A percentile compares a stretch with the other conserved stretches of the same genome.
These are phyloP conservation scores for Musa acuminata DNA, from an alignment of 176 grass and related monocot genomes.

Conservation along the genomic window DNA sequence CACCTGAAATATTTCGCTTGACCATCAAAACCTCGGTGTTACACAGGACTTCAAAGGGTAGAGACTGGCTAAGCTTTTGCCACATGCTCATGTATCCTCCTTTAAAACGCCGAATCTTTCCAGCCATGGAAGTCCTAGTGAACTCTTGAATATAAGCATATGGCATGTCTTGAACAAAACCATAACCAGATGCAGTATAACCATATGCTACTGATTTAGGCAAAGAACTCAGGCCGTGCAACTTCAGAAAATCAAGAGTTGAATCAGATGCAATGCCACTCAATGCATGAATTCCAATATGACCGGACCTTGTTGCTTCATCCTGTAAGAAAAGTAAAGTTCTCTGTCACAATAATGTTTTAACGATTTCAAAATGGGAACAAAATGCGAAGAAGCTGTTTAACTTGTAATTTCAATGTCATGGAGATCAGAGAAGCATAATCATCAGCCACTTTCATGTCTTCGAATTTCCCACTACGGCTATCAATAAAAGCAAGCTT, in stretches of 20 bases:
- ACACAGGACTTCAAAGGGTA: constrained; percentile 56
- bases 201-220: constrained; percentile 70
- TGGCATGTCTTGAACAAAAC: constrained; percentile 80
- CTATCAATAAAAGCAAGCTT: constrained; percentile 68
- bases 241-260: constrained; percentile 46
- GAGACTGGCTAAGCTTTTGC: constrained; percentile 53
- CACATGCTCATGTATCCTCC: constrained; percentile 61
- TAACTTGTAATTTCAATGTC: constrained; percentile 54
- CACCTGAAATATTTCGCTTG: constrained; percentile 26
- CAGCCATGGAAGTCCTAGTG: constrained; percentile 69
- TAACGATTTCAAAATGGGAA: not conserved
- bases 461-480: constrained; percentile 37
- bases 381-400: not conserved
- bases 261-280: constrained; percentile 47
- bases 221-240: constrained; percentile 49
- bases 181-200: constrained; percentile 75
- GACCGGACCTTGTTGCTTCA: constrained; percentile 41
- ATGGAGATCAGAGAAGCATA: constrained; percentile 63
- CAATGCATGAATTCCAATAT: constrained; percentile 43
- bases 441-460: constrained; percentile 67
- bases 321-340: constrained; percentile 33
- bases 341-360: not conserved
- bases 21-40: constrained; percentile 39
- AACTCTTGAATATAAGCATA: constrained; percentile 80
- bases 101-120: constrained; percentile 63